Evolutionary conservation across 441 rosid species (phyloP).

Genomic region (Croton laevigatus): DNA sequence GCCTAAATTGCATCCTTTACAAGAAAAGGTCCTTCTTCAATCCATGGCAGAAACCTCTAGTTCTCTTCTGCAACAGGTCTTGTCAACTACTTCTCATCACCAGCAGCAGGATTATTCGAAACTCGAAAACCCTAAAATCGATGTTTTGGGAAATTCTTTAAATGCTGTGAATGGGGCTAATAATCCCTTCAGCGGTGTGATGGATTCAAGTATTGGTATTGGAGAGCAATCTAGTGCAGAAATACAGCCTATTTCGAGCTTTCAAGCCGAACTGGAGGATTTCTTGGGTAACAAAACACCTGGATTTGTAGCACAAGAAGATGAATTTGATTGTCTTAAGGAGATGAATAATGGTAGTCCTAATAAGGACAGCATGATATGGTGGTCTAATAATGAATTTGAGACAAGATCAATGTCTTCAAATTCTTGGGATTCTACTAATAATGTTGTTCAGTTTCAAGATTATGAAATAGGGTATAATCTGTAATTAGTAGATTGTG

Average conservation of each 20-base stretch:
- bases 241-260: conserved; percentile 21
- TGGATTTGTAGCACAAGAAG: conserved; percentile 26
- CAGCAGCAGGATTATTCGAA: conserved; percentile 27
- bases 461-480: conserved; percentile 57
- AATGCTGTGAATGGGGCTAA: conserved; percentile 23
- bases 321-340: conserved; percentile 51
- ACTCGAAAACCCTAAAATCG: conserved; percentile 20
- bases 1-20: conserved; percentile 76
- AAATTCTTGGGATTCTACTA: conserved; percentile 57
- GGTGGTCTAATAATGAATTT: conserved; percentile 64
- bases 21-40: conserved; percentile 44
- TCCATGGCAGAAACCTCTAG: conserved; percentile 33
- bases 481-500: conserved; percentile 24
- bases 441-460: conserved; percentile 51
- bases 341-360: conserved; percentile 28
- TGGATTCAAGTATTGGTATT: conserved; percentile 13
- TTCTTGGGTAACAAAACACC: conserved; percentile 26
- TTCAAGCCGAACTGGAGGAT: conserved; percentile 42
- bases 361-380: conserved; percentile 39
- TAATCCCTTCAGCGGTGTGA: conserved; percentile 13
- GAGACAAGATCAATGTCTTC: conserved; percentile 58
- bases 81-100: conserved; percentile 28
- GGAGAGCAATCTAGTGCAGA: conserved; percentile 23
- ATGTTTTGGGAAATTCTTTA: conserved; percentile 26
- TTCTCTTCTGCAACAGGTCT: conserved; percentile 27